Percentiles rank a stretch among this genome's conserved stretches.
These are phyloP conservation scores for Sechiopsis laciniata DNA, from an alignment of 306 rosid genomes.

Conservation along the genomic window DNA sequence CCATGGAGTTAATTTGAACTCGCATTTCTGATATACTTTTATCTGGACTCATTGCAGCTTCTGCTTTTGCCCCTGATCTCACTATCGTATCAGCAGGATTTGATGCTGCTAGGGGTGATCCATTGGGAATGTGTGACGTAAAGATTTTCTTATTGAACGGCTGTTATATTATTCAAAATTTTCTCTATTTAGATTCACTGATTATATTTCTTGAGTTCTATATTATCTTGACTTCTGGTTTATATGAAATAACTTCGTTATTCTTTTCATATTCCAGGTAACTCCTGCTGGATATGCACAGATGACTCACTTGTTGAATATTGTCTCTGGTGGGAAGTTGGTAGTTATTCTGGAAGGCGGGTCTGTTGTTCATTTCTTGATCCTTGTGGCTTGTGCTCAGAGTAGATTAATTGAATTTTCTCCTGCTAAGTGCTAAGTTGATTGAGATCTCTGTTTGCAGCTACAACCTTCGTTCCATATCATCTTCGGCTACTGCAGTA, in stretches of 20 bases:
- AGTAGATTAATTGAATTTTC: conserved; percentile 18
- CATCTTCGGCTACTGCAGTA: conserved; percentile 85
- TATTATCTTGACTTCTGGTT: not conserved
- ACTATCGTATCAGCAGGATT: conserved; percentile 97
- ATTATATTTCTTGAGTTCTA: not conserved
- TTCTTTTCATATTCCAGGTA: conserved; percentile 40
- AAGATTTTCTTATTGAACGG: conserved; percentile 23
- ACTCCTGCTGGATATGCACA: conserved; percentile 90
- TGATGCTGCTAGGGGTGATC: conserved; percentile 99
- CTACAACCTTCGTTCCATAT: conserved; percentile 93
- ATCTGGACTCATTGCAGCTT: conserved; percentile 52
- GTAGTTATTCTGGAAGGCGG: conserved; percentile 98
- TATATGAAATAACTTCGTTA: not conserved
- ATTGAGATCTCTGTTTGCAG: conserved; percentile 45
- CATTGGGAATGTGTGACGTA: conserved; percentile 95
- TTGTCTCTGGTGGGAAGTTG: conserved; percentile 78
- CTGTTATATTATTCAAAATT: not conserved
- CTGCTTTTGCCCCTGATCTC: conserved; percentile 80
- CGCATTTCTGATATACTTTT: conserved; percentile 20
- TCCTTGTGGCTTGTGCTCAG: conserved; percentile 19
- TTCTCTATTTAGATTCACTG: not conserved
- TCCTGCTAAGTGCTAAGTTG: conserved; percentile 28
- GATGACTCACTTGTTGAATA: conserved; percentile 76
- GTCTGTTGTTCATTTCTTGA: conserved; percentile 51
- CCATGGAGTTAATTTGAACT: not conserved